phyloP scores from a whole-genome alignment of 2,329 filamentous ascomycete genomes.

The Diaporthe citri region DNA sequence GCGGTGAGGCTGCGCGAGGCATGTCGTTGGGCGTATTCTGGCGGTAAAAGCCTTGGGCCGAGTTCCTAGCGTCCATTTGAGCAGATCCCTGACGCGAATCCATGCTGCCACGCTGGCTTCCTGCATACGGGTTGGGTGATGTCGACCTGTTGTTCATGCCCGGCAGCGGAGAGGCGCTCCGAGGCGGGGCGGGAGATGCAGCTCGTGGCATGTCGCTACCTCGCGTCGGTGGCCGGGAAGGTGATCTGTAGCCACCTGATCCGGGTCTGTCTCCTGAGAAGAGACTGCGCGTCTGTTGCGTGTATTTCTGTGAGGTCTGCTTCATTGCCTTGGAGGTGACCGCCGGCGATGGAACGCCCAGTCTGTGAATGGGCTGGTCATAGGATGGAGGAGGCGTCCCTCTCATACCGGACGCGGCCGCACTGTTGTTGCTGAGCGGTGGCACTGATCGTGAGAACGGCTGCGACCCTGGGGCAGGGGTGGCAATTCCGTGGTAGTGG shows the following conservation, averaged over 20 bases:
- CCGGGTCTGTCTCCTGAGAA: slow-evolving; percentile 62
- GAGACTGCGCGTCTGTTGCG: slow-evolving; percentile 84
- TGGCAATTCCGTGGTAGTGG: slow-evolving; percentile 92
- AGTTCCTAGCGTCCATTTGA: slow-evolving; percentile 57
- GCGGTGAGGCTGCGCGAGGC: slow-evolving; percentile 61
- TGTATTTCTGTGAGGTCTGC: slow-evolving; percentile 90
- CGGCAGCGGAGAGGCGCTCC: slow-evolving; percentile 74
- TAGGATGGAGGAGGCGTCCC: slow-evolving; percentile 91
- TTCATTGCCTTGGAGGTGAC: slow-evolving; percentile 97
- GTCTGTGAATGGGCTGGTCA: slow-evolving; percentile 79
- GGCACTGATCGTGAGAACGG: slow-evolving; percentile 58
- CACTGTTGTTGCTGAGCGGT: slow-evolving; percentile 53
- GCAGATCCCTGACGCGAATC: slow-evolving; percentile 50
- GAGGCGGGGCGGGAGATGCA: slow-evolving; percentile 76
- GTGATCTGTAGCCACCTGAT: slow-evolving; percentile 54
- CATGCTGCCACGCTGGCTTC: slow-evolving; percentile 50
- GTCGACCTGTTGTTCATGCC: slow-evolving; percentile 63
- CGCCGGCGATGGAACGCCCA: slow-evolving; percentile 91
- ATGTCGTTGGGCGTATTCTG: slow-evolving; percentile 65
- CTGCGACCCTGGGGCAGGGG: slow-evolving; percentile 74
- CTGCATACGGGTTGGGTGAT: slow-evolving; percentile 75
- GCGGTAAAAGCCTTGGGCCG: slow-evolving; percentile 64
- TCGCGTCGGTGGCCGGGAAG: slow-evolving; percentile 70
- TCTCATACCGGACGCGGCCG: slow-evolving; percentile 69
- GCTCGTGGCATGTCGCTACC: slow-evolving; percentile 70